These are phyloP conservation scores for Cucurbita moschata DNA, from an alignment of 306 rosid genomes.

Conservation along the genomic window DNA sequence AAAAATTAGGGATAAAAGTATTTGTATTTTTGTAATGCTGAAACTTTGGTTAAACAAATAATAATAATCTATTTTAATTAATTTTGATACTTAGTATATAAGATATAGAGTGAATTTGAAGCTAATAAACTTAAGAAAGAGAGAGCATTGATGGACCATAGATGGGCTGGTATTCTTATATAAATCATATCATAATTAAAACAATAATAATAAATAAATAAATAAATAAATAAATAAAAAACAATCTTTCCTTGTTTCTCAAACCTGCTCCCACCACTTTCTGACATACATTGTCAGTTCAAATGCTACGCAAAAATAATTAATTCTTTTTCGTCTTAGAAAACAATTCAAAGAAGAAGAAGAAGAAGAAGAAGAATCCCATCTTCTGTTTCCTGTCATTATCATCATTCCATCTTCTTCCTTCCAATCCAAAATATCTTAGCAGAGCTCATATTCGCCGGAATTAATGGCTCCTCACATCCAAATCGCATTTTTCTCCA, in stretches of 20 bases:
- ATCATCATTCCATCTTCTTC: not conserved
- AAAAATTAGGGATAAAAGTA: too few relatives aligned
- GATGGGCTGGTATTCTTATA: not conserved
- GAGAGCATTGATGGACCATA: not conserved
- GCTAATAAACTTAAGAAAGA: not conserved
- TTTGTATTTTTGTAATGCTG: too few relatives aligned
- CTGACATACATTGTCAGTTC: not conserved
- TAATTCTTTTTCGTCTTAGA: not conserved
- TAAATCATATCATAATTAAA: not conserved
- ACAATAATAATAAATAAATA: not conserved
- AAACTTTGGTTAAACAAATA: too few relatives aligned
- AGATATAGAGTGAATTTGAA: not conserved
- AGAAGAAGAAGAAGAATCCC: not conserved
- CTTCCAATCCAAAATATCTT: not conserved
- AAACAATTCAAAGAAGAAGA: not conserved
- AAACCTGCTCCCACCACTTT: not conserved
- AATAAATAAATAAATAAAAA: not conserved
- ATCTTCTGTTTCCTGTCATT: not conserved
- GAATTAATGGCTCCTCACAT: not conserved
- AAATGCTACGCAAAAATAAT: conserved; percentile 2
- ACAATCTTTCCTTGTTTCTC: not conserved
- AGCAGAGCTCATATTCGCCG: too few relatives aligned
- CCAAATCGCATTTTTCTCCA: not conserved
- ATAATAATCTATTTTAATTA: too few relatives aligned
- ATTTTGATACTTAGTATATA: too few relatives aligned